phyloP scores from a whole-genome alignment of 257 asterid species.

The Cynanchum wilfordii region DNA sequence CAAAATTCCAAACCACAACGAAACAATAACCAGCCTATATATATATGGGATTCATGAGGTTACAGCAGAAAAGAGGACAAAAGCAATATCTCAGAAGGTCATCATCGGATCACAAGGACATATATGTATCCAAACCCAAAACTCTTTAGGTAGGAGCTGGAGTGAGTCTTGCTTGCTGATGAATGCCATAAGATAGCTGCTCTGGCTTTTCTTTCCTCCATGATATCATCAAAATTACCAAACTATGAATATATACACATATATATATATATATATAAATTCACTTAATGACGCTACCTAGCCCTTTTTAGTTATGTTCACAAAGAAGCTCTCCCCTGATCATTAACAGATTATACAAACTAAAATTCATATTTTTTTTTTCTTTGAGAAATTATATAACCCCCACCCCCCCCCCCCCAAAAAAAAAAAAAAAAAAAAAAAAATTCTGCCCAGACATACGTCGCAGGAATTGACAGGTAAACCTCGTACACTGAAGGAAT shows the following conservation, averaged over 20 bases:
- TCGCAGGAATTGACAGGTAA: no score
- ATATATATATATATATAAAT: no score
- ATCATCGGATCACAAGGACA: not conserved
- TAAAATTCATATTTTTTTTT: no score
- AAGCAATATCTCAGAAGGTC: not conserved
- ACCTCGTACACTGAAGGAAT: no score
- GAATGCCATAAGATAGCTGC: constrained; percentile 1
- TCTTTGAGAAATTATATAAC: no score
- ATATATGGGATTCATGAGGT: not conserved
- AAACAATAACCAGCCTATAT: not conserved
- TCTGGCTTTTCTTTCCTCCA: not conserved
- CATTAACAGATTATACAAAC: not conserved
- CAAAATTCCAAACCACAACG: no score
- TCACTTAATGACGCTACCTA: not conserved
- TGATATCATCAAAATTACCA: not conserved
- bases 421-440: no score
- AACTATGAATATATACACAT: no score
- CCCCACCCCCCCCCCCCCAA: no score
- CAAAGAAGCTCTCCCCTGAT: not conserved
- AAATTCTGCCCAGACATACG: no score
- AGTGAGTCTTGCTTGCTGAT: not conserved
- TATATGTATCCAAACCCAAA: not conserved
- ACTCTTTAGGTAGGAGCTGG: no score
- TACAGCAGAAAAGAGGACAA: not conserved
- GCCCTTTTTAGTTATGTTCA: not conserved